A percentile compares a stretch with the other conserved stretches of the same genome.
These are phyloP conservation scores for Lentinula boryana DNA, from an alignment of 768 basidiomycete genomes.

Conservation along the genomic window DNA sequence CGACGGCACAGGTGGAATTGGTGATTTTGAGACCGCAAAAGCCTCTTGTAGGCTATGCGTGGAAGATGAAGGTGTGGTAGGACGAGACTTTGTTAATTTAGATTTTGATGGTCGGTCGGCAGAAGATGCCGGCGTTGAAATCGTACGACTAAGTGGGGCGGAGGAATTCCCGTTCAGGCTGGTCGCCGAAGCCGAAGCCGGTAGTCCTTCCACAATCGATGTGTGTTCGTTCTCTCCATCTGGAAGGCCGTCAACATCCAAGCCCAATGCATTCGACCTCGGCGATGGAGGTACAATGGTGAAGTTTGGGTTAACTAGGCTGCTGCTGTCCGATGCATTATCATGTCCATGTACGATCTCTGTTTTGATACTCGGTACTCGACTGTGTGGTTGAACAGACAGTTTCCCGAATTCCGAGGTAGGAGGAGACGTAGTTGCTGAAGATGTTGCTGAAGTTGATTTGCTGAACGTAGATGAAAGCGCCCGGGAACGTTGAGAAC, in stretches of 20 bases:
- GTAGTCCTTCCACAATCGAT: constrained; percentile 1
- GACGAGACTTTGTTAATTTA: not conserved
- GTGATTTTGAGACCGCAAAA: not conserved
- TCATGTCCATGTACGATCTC: not conserved
- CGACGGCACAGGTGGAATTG: not conserved
- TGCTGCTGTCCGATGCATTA: constrained; percentile 1
- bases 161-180: not conserved
- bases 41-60: not conserved
- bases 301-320: not conserved
- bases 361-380: constrained; percentile 5
- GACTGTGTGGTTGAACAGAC: not conserved
- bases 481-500: not conserved
- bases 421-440: not conserved
- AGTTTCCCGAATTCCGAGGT: not conserved
- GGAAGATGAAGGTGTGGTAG: constrained; percentile 4
- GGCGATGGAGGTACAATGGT: constrained; percentile 4
- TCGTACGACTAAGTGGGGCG: not conserved
- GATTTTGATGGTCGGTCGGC: not conserved
- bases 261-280: not conserved
- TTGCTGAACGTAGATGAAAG: not conserved
- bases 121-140: not conserved
- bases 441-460: not conserved
- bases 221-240: not conserved
- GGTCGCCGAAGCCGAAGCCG: not conserved
- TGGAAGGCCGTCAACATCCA: not conserved